Base-by-base conservation (phyloP, 139 green algal genomes). In the Closterium sp. region DNA sequence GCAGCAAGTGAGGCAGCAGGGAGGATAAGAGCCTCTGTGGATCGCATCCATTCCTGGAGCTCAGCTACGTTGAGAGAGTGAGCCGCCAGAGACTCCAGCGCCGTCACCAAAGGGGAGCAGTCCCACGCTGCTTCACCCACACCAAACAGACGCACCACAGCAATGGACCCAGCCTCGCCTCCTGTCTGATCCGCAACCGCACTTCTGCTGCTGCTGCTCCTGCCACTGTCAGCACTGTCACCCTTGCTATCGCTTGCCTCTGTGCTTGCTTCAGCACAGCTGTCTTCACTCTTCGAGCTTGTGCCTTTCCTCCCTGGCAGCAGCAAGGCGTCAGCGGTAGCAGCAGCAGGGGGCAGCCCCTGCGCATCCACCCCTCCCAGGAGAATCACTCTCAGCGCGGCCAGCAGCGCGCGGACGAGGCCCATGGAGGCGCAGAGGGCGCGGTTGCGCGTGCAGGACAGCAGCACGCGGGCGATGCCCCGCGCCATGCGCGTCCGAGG, bases 391-490 rank as follows among this genome's bases (percentile, higher is more conserved):
- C 83, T 30, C 30, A 34, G n/a, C 25, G 90, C 84, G 28, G 19
- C 34, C 35, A 93, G 55, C 35, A 93, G 86, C n/a, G 28, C 31
- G 9, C 21, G 23, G 34, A 93, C 43, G 0, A 93, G 34, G 7
- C 90, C 90, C 86, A 87, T 34, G 9, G 31, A 88, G 32, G 84
- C 19, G 64, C 90, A 93, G 33, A 90, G 84, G 85, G 84, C 90
- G 34, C 90, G 90, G 86, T 93, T 93, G 19, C 84, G 43, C 28
- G 33, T 90, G 86, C 90, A 93, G 84, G 84, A 35, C 8, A 35
- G n/a, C 30, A 93, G 90, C 31, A 86, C 84, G 32, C 19, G 34
- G 25, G 34, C 84, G 10, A 93, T 64, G 31, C 55, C 90, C 23
- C n/a, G 28, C 10, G 84, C 90, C 28, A 93, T 36, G 28, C 30